Evolutionary conservation across 1,284 basidiomycete species (phyloP), one percentile per base, ranked within the genome.

Genomic region (Meira miltonrushii): DNA sequence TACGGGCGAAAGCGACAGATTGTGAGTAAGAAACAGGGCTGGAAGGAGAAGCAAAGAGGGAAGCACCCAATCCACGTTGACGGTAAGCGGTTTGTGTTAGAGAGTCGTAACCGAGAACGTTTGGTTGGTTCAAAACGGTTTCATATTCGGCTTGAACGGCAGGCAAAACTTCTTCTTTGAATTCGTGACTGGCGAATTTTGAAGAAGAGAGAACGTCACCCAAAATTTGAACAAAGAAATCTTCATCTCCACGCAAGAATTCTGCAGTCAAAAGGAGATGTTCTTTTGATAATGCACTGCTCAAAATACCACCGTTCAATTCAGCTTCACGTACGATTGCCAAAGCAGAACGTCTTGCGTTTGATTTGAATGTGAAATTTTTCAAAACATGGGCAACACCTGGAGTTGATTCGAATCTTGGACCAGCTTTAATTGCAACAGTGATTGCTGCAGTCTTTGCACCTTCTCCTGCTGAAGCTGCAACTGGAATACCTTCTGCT

Each of bases 261-360:
- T 97, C 92, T 64, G 94, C 92, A 50, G 89, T 94, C 72, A 93
- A 81, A 66, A 90, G 86, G 50, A 98, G 84, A 81, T 96, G 88
- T 82, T 98, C 94, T 72, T 93, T 84, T 43, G 87, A 85, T 69
- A 97, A 82, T 66, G 85, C 87, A 60, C 92, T 83, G 49, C 91
- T 92, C 67, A 98, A 84, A 57, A 94, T 85, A 79, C 93, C 94
- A 64, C 94, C 95, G 79, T 90, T 90, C 57, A 96, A 84, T 81
- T 98, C 94, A 62, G 89, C 86, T 80, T 96, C 92, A 68, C 94
- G 87, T 66, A 93, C 86, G 50, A 89, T 90, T 67, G 88, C 89
- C 79, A 99, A 83, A 54, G 92, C 88, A 53, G 93, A 94, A 69
- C 91, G 87, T 68, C 69, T 67, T 54, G 67, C 65, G 58, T 69